Conservation (phyloP, 2,329 filamentous ascomycete species). For the Fusarium hostae region DNA sequence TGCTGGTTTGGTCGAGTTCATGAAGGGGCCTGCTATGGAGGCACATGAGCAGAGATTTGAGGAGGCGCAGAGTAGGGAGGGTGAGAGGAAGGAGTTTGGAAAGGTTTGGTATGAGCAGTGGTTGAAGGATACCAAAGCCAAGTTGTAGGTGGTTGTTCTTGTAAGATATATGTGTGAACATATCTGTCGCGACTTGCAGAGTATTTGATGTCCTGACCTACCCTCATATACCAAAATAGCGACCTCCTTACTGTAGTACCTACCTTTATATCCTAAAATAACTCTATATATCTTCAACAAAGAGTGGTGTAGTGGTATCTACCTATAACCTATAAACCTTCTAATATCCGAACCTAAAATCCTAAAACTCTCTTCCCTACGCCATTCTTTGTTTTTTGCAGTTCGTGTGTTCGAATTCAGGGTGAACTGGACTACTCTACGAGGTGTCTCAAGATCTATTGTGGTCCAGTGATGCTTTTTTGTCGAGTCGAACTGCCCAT, state of each 20-base stretch:
- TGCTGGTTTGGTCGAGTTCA: slow-evolving; percentile 68
- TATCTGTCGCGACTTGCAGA: not conserved
- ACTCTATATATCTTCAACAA: not conserved
- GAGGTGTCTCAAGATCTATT: not conserved
- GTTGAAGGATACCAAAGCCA: slow-evolving; percentile 55
- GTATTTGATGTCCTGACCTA: not conserved
- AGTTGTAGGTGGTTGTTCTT: slow-evolving; percentile 45
- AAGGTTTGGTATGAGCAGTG: slow-evolving; percentile 63
- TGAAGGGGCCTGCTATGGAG: slow-evolving; percentile 64
- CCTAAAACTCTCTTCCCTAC: not conserved
- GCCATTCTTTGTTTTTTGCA: not conserved
- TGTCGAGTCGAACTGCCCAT: accelerated
- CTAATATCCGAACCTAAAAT: not conserved
- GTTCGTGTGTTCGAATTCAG: not conserved
- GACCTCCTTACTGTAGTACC: not conserved
- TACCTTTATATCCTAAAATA: not conserved
- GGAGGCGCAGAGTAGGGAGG: slow-evolving; percentile 52
- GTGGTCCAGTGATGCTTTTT: not conserved
- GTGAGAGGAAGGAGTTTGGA: slow-evolving; percentile 56
- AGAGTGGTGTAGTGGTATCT: not conserved
- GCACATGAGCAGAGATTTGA: slow-evolving; percentile 62
- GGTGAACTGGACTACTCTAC: no score
- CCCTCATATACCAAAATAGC: not conserved
- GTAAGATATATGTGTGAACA: not conserved
- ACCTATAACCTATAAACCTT: not conserved